A percentile compares a stretch with the other conserved stretches of the same genome.
Evolutionary conservation across 768 basidiomycete species (phyloP).

Genomic region (Mrakia frigida): DNA sequence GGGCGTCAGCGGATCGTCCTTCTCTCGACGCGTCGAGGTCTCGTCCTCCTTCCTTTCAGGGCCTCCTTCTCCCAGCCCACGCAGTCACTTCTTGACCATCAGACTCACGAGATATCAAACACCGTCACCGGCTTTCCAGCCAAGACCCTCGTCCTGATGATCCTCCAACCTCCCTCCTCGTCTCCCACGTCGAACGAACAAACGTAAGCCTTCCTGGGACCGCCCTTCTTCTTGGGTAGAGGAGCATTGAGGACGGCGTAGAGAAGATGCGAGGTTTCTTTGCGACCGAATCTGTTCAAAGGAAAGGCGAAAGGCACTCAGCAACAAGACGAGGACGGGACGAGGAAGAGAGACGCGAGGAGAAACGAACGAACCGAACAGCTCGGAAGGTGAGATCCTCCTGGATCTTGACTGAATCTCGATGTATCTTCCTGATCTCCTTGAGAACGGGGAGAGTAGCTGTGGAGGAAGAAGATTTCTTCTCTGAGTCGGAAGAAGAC

Average conservation of each 20-base stretch:
- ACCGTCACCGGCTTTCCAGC: conserved; percentile 76
- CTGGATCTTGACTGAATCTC: conserved; percentile 22
- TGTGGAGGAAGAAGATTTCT: background rate
- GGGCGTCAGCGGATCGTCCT: too few relatives aligned
- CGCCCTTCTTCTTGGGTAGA: conserved; percentile 36
- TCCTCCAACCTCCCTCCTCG: conserved; percentile 46
- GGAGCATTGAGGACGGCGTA: conserved; percentile 42
- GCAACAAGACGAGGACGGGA: background rate
- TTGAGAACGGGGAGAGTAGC: background rate
- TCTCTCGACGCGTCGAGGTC: background rate
- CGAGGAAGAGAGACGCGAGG: background rate
- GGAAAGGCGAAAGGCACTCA: background rate
- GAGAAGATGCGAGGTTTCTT: conserved; percentile 36
- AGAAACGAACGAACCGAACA: conserved; percentile 37
- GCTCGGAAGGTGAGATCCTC: conserved; percentile 39
- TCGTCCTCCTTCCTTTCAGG: background rate
- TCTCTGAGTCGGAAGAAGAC: conserved; percentile 4
- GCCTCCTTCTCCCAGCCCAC: background rate
- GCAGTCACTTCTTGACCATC: too few relatives aligned
- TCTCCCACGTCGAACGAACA: conserved; percentile 22
- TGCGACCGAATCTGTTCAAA: conserved; percentile 26
- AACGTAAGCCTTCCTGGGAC: conserved; percentile 39
- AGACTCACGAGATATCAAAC: conserved; percentile 73
- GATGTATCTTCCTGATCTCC: conserved; percentile 22
- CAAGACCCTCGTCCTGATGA: conserved; percentile 63